Evolutionary conservation across 1,284 basidiomycete species (phyloP), one percentile per base, ranked within the genome.

Genomic region (Sutorius eximius): DNA sequence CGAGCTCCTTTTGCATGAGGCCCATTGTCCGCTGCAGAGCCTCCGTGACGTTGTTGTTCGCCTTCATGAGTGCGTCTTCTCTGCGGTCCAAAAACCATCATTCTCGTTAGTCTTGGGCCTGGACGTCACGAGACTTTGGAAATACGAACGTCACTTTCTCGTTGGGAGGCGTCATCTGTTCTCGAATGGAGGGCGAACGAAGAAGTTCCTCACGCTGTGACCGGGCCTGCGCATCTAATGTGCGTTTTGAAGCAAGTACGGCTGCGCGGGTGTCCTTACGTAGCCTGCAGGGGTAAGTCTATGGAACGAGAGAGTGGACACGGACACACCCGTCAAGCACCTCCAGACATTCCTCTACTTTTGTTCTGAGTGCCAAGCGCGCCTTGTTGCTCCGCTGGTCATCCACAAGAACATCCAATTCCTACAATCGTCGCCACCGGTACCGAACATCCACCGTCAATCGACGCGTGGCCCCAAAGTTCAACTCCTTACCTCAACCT

Each of bases 1-100:
- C 91, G 3, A 98, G 83, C 66, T 98, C 95, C 45, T 82, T 83
- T 72, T 95, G 92, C 89, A 98, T 93, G 10, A 93, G 75, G 18
- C 78, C 80, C 29, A 94, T 82, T 7, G 94, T 97, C 33, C 93
- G 82, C 48, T 90, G 85, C 5, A 98, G 75, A 2, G 92, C 85
- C 45, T 90, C 87, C 1, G 94, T 96, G 13, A 98, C 91, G 61
- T 95, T 85, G 61, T 89, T 83, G 55, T 87, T 93, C 24, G 93
- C 86, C 61, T 86, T 87, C 87, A 95, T 94, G 10, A 98, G 78
- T 0, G 82, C 82, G 62, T 97, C 93, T 59, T 93, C 93, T 9
- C 87, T 91, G 50, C 45, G 51, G 33, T 22, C 10, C 27, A 50
- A 33, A 15, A 38, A 32, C 16, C 22, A 32, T 49, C 6, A 6